Percentiles rank a stretch among this genome's conserved stretches.
Evolutionary conservation across 768 basidiomycete genomes (phyloP).

Genomic region (Wakefieldia striispora): DNA sequence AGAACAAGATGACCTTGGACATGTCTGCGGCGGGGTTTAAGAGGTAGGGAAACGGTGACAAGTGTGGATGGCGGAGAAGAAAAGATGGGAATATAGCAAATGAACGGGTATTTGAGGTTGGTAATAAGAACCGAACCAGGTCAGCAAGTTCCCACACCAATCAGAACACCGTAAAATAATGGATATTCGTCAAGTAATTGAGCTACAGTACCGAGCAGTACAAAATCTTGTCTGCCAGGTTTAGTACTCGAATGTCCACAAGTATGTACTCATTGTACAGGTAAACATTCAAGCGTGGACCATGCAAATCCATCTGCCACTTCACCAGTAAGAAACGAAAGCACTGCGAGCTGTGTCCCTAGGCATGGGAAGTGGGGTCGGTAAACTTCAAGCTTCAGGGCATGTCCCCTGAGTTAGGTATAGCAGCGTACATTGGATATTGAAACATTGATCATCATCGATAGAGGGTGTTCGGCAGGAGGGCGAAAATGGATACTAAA

Average conservation of each 20-base stretch:
- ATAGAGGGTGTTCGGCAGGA: not conserved
- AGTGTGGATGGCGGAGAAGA: slow-evolving; percentile 9
- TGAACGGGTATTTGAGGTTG: not conserved
- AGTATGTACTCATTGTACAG: slow-evolving; percentile 24
- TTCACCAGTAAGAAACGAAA: slow-evolving; percentile 76
- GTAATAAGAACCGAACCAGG: slow-evolving; percentile 19
- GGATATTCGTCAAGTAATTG: too few species aligned
- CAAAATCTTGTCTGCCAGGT: slow-evolving; percentile 42
- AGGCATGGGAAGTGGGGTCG: slow-evolving; percentile 68
- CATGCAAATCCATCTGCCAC: slow-evolving; percentile 67
- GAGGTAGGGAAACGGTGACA: slow-evolving; percentile 2
- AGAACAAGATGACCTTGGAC: slow-evolving; percentile 60
- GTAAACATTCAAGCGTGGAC: slow-evolving; percentile 79
- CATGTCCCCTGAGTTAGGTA: not conserved
- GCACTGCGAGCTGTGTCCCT: slow-evolving; percentile 71
- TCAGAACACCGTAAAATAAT: not conserved
- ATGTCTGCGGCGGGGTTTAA: slow-evolving; percentile 25
- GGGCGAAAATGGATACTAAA: not conserved
- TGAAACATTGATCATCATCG: not conserved
- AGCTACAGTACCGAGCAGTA: not conserved
- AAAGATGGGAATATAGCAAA: slow-evolving; percentile 4
- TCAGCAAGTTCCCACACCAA: slow-evolving; percentile 30
- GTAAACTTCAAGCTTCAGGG: not conserved
- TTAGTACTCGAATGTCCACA: slow-evolving; percentile 81
- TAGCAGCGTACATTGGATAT: too few species aligned